Evolutionary conservation across 2,329 filamentous ascomycete species (phyloP), one percentile per base, ranked within the genome.

Genomic region (Ceratocystis papillata): DNA sequence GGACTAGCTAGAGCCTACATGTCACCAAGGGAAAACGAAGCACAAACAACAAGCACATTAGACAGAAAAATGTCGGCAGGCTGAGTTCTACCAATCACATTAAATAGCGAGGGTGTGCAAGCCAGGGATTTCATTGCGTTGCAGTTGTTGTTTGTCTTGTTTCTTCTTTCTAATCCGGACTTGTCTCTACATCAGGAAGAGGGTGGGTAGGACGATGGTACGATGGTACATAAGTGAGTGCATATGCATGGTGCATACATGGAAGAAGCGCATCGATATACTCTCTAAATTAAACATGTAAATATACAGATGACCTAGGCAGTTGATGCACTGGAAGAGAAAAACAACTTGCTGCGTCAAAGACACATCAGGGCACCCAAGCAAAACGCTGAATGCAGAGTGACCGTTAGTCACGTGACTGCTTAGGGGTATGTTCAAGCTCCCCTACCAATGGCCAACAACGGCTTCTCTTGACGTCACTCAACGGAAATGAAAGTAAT

Each of bases 171-270:
- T 41, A 41, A 41, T 41, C 22, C 48, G 48, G 48, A 20, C 48
- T 53, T 53, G 48, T 53, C 48, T 53, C 20, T 53, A 20, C 22
- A 20, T 53, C 48, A 22, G 48, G 48, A 10, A 25, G n/a, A 25
- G 48, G 6, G 5, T 53, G 20, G 10, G 48, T 53, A 25, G 48
- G 48, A 53, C 48, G 22, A 28, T 48, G 8, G 37, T 41, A 44
- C 33, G 55, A 30, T 50, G 46, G 62, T 20, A 45, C 37, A 62
- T 60, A 15, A 62, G 12, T 25, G 60, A 41, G 33, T 61, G 59
- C 60, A 46, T 68, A 46, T 62, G 22, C 60, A 57, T 53, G 57
- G 20, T 50, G 48, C 22, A 28, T 22, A 25, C 12, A 20, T 53
- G 48, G 1, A 53, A 12, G 48, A 10, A 53, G 10, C 3, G 6